These are phyloP conservation scores for Nemania abortiva DNA, from an alignment of 2,329 filamentous ascomycete genomes.

Conservation along the genomic window DNA sequence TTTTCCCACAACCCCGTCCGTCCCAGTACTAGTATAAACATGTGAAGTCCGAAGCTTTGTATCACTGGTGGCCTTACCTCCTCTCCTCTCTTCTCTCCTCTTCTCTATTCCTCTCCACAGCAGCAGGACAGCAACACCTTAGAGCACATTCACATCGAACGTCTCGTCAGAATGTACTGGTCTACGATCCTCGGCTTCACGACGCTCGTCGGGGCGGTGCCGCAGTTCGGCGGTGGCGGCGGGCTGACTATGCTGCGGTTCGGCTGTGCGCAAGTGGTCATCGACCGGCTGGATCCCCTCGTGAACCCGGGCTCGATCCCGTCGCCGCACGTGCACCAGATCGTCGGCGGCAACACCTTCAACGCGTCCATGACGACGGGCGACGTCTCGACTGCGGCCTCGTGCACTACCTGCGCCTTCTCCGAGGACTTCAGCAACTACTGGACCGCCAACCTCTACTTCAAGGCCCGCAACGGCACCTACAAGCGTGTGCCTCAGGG, in stretches of 20 bases:
- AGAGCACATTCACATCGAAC: conserved; percentile 1
- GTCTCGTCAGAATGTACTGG: conserved; percentile 50
- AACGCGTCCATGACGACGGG: conserved; percentile 57
- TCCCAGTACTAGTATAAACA: conserved; percentile 29
- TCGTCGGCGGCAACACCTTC: conserved; percentile 64
- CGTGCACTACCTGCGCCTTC: conserved; percentile 57
- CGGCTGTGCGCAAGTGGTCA: conserved; percentile 65
- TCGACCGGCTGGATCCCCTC: conserved; percentile 55
- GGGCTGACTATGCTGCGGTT: conserved; percentile 50
- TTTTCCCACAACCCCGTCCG: neutral
- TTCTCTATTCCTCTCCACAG: conserved; percentile 2
- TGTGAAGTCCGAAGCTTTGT: neutral
- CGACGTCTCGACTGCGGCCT: conserved; percentile 53
- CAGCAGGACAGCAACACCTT: too few relatives aligned
- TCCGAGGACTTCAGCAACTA: conserved; percentile 52
- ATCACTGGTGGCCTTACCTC: neutral
- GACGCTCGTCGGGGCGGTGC: conserved; percentile 49
- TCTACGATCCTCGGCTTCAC: conserved; percentile 49
- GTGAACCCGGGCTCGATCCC: conserved; percentile 60
- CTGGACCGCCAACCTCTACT: conserved; percentile 52
- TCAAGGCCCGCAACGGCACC: conserved; percentile 50
- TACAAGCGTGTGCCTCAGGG: conserved; percentile 55
- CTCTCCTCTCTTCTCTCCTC: neutral
- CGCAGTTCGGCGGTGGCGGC: conserved; percentile 47
- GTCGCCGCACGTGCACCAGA: conserved; percentile 67